Evolutionary conservation across 768 basidiomycete species (phyloP).

Genomic region (Suillus bovinus): DNA sequence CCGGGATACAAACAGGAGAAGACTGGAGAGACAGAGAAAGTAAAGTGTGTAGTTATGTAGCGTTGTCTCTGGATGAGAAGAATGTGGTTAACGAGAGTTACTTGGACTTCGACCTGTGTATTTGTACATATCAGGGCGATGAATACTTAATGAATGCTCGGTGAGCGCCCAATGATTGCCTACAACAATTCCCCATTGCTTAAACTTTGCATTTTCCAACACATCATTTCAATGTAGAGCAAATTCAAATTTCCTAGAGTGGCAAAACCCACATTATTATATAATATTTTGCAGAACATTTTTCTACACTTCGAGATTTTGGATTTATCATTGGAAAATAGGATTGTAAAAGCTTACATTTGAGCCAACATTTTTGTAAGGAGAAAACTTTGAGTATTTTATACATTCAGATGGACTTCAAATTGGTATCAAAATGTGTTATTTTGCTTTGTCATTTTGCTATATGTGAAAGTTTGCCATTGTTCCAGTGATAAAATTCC

Average conservation of each 20-base stretch:
- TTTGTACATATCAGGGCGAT: no score
- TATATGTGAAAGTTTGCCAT: background rate
- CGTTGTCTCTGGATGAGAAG: no score
- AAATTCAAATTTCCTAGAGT: background rate
- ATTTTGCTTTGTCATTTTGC: background rate
- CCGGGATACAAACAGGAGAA: no score
- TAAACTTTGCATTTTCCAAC: background rate
- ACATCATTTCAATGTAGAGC: background rate
- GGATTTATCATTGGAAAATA: background rate
- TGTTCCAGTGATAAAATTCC: background rate
- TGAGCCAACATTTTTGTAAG: background rate
- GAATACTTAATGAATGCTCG: no score
- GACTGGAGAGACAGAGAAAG: no score
- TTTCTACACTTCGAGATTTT: background rate
- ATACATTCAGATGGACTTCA: background rate
- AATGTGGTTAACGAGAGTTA: no score
- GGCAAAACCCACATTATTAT: background rate
- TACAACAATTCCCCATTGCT: background rate
- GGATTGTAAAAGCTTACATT: no score
- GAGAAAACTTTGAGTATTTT: no score
- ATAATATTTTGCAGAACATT: background rate
- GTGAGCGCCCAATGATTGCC: background rate
- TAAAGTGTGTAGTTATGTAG: no score
- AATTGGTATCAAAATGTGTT: background rate
- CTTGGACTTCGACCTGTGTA: no score